A percentile compares a stretch with the other conserved stretches of the same genome.
These are phyloP conservation scores for Aspergillus costaricaensis DNA, from an alignment of 2,329 filamentous ascomycete genomes.

Conservation along the genomic window DNA sequence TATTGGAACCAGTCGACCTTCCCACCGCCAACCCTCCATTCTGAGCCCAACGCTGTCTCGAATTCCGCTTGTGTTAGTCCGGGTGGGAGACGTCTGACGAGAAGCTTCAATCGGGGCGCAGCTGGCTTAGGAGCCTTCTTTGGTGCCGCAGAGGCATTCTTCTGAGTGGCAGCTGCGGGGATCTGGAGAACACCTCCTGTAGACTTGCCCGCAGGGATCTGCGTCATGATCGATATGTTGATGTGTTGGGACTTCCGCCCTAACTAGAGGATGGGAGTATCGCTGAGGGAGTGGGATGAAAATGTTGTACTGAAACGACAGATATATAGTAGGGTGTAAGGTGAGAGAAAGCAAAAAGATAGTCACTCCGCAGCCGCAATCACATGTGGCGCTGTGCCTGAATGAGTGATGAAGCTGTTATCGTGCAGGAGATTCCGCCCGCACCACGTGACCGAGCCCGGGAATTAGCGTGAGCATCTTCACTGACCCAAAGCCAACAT, in stretches of 20 bases:
- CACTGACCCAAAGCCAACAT: background rate
- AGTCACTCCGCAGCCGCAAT: background rate
- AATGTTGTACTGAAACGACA: background rate
- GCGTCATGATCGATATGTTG: conserved; percentile 28
- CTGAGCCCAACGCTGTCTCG: conserved; percentile 67
- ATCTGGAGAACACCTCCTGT: conserved; percentile 59
- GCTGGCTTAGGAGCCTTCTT: conserved; percentile 51
- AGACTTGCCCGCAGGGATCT: conserved; percentile 31
- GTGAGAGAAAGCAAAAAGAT: background rate
- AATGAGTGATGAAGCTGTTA: background rate
- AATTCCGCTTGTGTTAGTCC: conserved; percentile 82
- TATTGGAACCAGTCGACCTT: conserved; percentile 84
- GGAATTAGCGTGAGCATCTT: background rate
- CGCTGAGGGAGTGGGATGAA: background rate
- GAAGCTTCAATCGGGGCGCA: conserved; percentile 73
- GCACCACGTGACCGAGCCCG: background rate
- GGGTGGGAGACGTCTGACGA: conserved; percentile 82
- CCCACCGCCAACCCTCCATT: conserved; percentile 79
- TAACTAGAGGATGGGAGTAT: background rate
- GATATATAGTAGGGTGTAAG: background rate
- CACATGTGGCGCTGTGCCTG: background rate
- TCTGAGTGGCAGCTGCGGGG: conserved; percentile 49
- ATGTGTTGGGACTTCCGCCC: conserved; percentile 2
- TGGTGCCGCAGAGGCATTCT: conserved; percentile 43
- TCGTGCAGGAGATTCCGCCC: background rate